phyloP scores from a whole-genome alignment of 1,139 yeast species.

The Yamadazyma sp. region DNA sequence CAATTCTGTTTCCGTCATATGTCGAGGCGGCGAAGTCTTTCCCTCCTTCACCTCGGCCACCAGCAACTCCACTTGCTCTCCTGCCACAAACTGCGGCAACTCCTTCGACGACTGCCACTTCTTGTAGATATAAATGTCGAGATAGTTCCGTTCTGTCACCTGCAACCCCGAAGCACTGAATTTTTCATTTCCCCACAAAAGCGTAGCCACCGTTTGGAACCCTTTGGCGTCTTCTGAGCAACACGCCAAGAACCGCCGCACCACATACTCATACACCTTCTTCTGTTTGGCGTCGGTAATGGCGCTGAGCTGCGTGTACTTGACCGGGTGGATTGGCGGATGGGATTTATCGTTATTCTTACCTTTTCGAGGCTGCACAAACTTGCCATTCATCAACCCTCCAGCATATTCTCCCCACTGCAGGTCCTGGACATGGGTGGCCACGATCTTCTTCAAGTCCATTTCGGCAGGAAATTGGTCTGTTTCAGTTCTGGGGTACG shows the following conservation, averaged over 20 bases:
- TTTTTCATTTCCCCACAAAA: constrained; percentile 76
- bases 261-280: constrained; percentile 83
- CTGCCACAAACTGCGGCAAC: constrained; percentile 63
- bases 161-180: constrained; percentile 72
- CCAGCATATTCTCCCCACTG: constrained; percentile 52
- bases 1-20: constrained; percentile 88
- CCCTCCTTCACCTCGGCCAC: constrained; percentile 69
- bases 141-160: constrained; percentile 70
- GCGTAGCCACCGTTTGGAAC: constrained; percentile 55
- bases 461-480: constrained; percentile 77
- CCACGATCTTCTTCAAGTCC: constrained; percentile 62
- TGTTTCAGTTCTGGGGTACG: constrained; percentile 98
- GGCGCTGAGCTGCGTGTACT: constrained; percentile 35
- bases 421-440: constrained; percentile 53
- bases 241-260: constrained; percentile 84
- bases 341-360: constrained; percentile 91
- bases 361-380: constrained; percentile 72
- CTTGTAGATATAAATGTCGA: constrained; percentile 77
- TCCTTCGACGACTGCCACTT: constrained; percentile 72
- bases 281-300: constrained; percentile 51
- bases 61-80: constrained; percentile 54
- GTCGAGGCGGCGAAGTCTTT: constrained; percentile 74
- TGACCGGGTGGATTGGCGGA: constrained; percentile 96
- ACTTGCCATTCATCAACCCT: constrained; percentile 33
- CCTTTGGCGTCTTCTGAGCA: constrained; percentile 93